A percentile compares a stretch with the other conserved stretches of the same genome.
phyloP scores from a whole-genome alignment of 495 filamentous ascomycete species.

The Podospora pseudocomata region DNA sequence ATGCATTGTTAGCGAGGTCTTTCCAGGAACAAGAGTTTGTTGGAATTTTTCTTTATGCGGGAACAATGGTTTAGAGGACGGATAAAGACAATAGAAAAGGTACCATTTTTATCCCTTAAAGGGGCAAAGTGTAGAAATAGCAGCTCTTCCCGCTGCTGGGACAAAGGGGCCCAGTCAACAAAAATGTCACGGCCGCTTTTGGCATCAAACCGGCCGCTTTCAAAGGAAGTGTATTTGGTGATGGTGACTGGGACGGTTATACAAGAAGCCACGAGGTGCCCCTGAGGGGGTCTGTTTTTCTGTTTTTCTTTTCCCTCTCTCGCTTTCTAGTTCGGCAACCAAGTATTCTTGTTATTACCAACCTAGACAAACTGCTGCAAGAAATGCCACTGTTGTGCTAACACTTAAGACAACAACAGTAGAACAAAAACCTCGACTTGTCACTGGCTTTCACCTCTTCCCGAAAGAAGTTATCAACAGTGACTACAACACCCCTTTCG shows the following conservation, averaged over 20 bases:
- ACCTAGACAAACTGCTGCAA: neutral
- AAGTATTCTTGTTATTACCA: neutral
- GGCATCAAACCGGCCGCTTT: neutral
- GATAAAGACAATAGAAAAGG: conserved; percentile 4
- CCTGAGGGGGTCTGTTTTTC: neutral
- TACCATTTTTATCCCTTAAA: conserved; percentile 4
- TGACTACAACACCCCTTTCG: conserved; percentile 8
- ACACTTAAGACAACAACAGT: neutral
- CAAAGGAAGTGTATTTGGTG: neutral
- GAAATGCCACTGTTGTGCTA: neutral
- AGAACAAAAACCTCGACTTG: neutral
- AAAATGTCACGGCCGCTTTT: neutral
- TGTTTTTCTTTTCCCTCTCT: neutral
- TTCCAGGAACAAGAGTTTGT: neutral
- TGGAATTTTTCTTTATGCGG: neutral
- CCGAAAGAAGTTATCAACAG: neutral
- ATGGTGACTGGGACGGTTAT: neutral
- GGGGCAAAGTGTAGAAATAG: neutral
- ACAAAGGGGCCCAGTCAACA: neutral
- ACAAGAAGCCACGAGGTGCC: neutral
- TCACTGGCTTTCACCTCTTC: neutral
- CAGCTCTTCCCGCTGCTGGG: neutral
- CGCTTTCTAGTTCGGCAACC: neutral
- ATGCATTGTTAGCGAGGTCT: conserved; percentile 13
- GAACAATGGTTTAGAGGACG: conserved; percentile 15